Conservation (phyloP, 2,329 filamentous ascomycete genomes). For the Chaetomiaceae sp. region DNA sequence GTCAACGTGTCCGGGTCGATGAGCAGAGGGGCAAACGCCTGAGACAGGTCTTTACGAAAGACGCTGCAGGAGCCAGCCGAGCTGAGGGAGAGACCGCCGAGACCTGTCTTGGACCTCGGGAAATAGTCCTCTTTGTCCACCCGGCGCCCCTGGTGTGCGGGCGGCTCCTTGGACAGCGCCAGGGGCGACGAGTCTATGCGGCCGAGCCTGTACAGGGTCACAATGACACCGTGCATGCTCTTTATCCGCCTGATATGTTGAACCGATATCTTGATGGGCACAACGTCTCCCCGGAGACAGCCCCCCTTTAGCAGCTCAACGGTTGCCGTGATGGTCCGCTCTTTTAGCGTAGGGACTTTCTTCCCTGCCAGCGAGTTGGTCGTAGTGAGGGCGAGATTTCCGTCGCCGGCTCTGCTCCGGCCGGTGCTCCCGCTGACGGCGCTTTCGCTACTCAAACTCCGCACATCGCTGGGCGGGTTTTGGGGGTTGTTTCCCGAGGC, state of each 20-base stretch:
- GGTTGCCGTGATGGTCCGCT: conserved; percentile 79
- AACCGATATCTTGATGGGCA: conserved; percentile 75
- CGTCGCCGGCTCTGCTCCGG: conserved; percentile 47
- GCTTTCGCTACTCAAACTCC: conserved; percentile 68
- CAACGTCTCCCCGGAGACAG: conserved; percentile 76
- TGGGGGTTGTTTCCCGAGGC: conserved; percentile 34
- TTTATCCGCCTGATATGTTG: conserved; percentile 86
- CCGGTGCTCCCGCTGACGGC: conserved; percentile 61
- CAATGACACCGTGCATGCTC: conserved; percentile 86
- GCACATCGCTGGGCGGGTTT: conserved; percentile 49
- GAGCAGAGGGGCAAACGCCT: conserved; percentile 82
- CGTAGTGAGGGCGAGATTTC: conserved; percentile 40
- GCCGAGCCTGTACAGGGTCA: conserved; percentile 87
- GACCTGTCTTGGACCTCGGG: conserved; percentile 78
- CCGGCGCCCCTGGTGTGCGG: conserved; percentile 61
- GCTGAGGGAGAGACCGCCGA: conserved; percentile 80
- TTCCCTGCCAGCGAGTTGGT: conserved; percentile 29
- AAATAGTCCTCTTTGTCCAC: conserved; percentile 78
- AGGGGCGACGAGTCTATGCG: conserved; percentile 74
- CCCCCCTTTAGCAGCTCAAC: conserved; percentile 79
- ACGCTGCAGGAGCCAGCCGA: conserved; percentile 82
- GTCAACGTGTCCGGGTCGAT: conserved; percentile 76
- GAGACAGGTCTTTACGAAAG: conserved; percentile 92
- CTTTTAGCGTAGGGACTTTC: conserved; percentile 46
- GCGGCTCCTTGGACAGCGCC: conserved; percentile 45